Evolutionary conservation across 768 basidiomycete species (phyloP).

Genomic region (Hygrocybe coccinea): DNA sequence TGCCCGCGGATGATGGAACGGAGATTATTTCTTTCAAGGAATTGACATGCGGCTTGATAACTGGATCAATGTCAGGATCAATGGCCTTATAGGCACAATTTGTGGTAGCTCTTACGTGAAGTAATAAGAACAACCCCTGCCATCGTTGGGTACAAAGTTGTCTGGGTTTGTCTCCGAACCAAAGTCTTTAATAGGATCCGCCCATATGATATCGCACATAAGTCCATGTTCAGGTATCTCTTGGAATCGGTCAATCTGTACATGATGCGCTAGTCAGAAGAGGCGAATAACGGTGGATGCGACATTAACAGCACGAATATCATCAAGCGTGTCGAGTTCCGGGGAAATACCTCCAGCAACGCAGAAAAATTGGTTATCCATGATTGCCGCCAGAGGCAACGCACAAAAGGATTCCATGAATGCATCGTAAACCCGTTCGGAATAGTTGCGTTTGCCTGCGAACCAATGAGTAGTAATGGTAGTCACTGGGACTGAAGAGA

Average conservation of each 20-base stretch:
- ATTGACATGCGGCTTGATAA: constrained; percentile 94
- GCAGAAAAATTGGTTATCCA: constrained; percentile 99
- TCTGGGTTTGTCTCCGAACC: constrained; percentile 89
- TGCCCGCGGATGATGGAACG: constrained; percentile 96
- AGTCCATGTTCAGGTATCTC: constrained; percentile 96
- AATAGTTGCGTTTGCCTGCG: constrained; percentile 97
- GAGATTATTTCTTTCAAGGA: constrained; percentile 95
- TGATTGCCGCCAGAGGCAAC: constrained; percentile 90
- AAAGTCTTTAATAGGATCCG: constrained; percentile 96
- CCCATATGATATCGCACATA: constrained; percentile 99
- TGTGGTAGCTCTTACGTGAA: constrained; percentile 42
- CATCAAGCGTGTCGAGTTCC: constrained; percentile 92
- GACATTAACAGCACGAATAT: constrained; percentile 72
- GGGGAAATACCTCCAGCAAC: constrained; percentile 97
- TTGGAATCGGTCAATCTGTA: constrained; percentile 94
- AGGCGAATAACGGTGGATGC: background rate
- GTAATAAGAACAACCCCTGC: constrained; percentile 96
- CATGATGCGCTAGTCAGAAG: background rate
- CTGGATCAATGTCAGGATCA: constrained; percentile 35
- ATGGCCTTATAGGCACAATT: background rate
- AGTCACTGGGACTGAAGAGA: constrained; percentile 2
- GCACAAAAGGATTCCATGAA: constrained; percentile 98
- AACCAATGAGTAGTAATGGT: background rate
- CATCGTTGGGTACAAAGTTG: constrained; percentile 91
- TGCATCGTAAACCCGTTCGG: constrained; percentile 91